phyloP scores from a whole-genome alignment of 805 yeast species.

The Teunomyces kruisii region DNA sequence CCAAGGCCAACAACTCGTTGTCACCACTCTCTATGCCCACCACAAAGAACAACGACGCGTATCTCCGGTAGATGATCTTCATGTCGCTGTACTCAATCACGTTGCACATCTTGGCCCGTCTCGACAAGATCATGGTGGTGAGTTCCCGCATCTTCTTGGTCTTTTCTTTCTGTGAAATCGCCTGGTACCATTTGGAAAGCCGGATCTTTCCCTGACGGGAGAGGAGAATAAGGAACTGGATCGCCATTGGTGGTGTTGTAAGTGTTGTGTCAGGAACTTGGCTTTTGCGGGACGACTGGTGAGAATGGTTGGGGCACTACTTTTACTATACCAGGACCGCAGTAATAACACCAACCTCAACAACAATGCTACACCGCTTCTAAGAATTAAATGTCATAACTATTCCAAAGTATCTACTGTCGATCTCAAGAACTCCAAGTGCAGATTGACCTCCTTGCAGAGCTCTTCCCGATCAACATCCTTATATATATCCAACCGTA shows the following conservation, averaged over 20 bases:
- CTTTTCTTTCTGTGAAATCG: conserved; percentile 83
- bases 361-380: neutral
- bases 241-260: conserved; percentile 50
- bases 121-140: conserved; percentile 76
- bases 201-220: conserved; percentile 96
- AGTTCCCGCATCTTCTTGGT: conserved; percentile 80
- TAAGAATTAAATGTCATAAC: neutral
- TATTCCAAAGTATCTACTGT: conserved; percentile 38
- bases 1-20: conserved; percentile 84
- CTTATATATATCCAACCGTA: conserved; percentile 45
- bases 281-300: too few relatives aligned
- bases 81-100: conserved; percentile 82
- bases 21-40: conserved; percentile 82
- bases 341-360: too few relatives aligned
- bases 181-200: conserved; percentile 88
- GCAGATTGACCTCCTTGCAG: conserved; percentile 51
- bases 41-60: conserved; percentile 89
- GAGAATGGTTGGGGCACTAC: too few relatives aligned
- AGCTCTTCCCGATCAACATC: conserved; percentile 41
- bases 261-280: neutral
- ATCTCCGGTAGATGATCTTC: conserved; percentile 86
- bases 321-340: too few relatives aligned
- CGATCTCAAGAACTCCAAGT: conserved; percentile 41
- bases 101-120: conserved; percentile 95
- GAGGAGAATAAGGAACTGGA: conserved; percentile 75